Evolutionary conservation across 169 alveolate genomes (phyloP).

Genomic region (Plasmodium falciparum): DNA sequence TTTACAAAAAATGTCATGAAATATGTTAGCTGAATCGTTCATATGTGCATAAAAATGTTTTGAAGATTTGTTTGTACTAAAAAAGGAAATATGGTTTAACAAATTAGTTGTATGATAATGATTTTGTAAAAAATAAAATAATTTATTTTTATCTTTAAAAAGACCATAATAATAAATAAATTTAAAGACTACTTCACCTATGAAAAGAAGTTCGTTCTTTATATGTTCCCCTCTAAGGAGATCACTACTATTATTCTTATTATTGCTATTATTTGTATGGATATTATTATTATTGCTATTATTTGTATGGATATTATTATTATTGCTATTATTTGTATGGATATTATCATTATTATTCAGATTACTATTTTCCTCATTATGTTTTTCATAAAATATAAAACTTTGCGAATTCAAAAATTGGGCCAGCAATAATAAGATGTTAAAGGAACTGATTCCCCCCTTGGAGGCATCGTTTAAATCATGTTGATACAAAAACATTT

Average conservation of each 20-base stretch:
- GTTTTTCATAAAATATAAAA: constrained; percentile 1
- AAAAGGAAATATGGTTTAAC: too few relatives aligned
- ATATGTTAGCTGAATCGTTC: background rate
- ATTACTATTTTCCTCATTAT: too few relatives aligned
- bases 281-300: too few relatives aligned
- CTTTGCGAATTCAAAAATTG: background rate
- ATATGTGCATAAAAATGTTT: too few relatives aligned
- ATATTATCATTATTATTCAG: too few relatives aligned
- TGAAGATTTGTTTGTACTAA: too few relatives aligned
- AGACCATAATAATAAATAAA: constrained; percentile 24
- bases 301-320: too few relatives aligned
- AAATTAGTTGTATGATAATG: too few relatives aligned
- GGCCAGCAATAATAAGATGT: constrained; percentile 3
- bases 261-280: too few relatives aligned
- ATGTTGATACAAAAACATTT: constrained; percentile 17
- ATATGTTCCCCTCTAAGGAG: too few relatives aligned
- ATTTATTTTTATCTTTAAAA: constrained; percentile 18
- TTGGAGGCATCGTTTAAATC: constrained; percentile 42
- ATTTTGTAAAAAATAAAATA: constrained; percentile 7
- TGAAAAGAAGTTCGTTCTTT: constrained; percentile 19
- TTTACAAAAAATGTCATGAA: constrained; percentile 19
- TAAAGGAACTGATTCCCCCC: constrained; percentile 54
- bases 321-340: too few relatives aligned
- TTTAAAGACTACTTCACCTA: constrained; percentile 53
- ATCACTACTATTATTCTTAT: too few relatives aligned